phyloP scores from a whole-genome alignment of 1,139 yeast genomes.

The Lodderomyces pseudojiufengensis region DNA sequence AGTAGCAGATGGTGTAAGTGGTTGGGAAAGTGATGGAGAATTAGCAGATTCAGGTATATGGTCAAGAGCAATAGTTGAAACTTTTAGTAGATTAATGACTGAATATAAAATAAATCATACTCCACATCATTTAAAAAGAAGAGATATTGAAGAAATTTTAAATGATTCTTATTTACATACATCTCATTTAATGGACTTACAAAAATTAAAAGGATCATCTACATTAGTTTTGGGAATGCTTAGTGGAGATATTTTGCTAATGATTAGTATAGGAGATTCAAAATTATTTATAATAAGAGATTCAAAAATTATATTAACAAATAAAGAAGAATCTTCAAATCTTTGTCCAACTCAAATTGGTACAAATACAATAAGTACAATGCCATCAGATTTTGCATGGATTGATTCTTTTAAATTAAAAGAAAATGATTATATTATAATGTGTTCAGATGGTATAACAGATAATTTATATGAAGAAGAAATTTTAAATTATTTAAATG shows the following conservation, averaged over 20 bases:
- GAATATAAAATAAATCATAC: slow-evolving; percentile 41
- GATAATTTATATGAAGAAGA: slow-evolving; percentile 53
- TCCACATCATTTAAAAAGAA: slow-evolving; percentile 40
- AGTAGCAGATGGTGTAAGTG: slow-evolving; percentile 61
- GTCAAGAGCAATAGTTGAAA: slow-evolving; percentile 56
- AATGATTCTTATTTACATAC: slow-evolving; percentile 53
- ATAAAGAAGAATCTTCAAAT: slow-evolving; percentile 47
- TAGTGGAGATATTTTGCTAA: slow-evolving; percentile 44
- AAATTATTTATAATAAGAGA: slow-evolving; percentile 48
- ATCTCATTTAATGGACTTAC: slow-evolving; percentile 51
- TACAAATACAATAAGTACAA: slow-evolving; percentile 41
- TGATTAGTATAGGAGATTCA: slow-evolving; percentile 57
- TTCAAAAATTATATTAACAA: slow-evolving; percentile 42
- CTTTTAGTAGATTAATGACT: slow-evolving; percentile 47
- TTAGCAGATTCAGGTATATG: slow-evolving; percentile 46
- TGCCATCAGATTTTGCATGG: slow-evolving; percentile 53
- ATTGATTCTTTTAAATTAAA: slow-evolving; percentile 39
- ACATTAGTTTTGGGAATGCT: slow-evolving; percentile 51
- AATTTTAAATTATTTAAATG: slow-evolving; percentile 35
- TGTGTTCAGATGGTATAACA: slow-evolving; percentile 55
- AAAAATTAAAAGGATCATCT: slow-evolving; percentile 49
- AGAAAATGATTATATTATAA: slow-evolving; percentile 40
- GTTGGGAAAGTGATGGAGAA: slow-evolving; percentile 50
- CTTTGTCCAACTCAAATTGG: slow-evolving; percentile 58
- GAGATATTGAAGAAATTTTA: slow-evolving; percentile 45